Evolutionary conservation across 1,284 basidiomycete species (phyloP), one percentile per base, ranked within the genome.

Genomic region (Sparassis latifolia): DNA sequence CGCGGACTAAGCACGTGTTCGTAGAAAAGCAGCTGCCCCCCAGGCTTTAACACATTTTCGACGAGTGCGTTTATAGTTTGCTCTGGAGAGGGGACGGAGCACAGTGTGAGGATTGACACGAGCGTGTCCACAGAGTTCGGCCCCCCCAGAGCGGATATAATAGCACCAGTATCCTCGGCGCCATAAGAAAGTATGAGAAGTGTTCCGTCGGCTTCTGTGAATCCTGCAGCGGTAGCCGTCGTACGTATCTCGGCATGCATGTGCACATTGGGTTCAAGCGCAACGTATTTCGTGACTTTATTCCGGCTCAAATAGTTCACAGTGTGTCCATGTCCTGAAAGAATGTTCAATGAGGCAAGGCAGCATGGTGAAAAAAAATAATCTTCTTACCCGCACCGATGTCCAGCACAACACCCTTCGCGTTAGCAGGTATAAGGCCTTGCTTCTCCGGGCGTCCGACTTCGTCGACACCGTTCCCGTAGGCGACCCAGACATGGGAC

Each of bases 331-430:
- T 78, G 70, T 0, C 82, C 84, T 84, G 47, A 27, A 20, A 10
- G 55, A 12, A 6, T 7, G 6, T 37, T 12, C 6, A 12, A 37
- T 37, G 35, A 7, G 35, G 35, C 12, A 20, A 20, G 20, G 20
- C 20, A 20, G 20, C 20, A 20, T 37, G 35, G 27, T 45, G 4
- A 48, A 29, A 44, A 31, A 28, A 28, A n/a, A 32, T 3, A 10
- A 3, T 37, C 29, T 40, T 58, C 66, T 52, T 52, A 81, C 84
- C 86, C 64, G 86, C 84, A 12, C 86, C 86, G 33, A 88, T 56
- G 56, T 88, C 86, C 28, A 89, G 69, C 1, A 89, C 81, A 2
- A 78, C 68, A 2, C 86, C 86, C 9, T 66, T 58, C 2, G 84
- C 82, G 56, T 82, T 65, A 0, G 70, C 69, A 0, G 73, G 71